Percentiles rank a stretch among this genome's conserved stretches.
phyloP scores from a whole-genome alignment of 2,329 filamentous ascomycete genomes.

The Colletotrichum liaoningense region DNA sequence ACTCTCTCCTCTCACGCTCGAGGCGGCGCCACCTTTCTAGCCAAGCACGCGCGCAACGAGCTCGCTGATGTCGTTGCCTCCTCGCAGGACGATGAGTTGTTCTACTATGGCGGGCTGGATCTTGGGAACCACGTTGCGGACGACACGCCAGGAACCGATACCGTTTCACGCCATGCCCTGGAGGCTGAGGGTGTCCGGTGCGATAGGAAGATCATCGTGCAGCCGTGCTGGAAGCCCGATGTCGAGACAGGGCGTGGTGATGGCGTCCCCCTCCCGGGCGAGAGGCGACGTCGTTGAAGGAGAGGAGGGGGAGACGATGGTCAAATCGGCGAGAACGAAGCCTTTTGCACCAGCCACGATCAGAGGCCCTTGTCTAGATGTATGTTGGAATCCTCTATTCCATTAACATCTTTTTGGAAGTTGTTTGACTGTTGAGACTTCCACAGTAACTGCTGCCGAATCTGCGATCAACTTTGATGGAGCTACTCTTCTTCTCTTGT shows the following conservation, averaged over 20 bases:
- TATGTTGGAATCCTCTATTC: not conserved
- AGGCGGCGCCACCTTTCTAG: conserved; percentile 48
- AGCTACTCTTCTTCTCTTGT: not conserved
- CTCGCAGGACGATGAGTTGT: conserved; percentile 42
- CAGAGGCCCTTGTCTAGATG: not conserved
- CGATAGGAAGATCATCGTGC: not conserved
- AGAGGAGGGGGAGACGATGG: not conserved
- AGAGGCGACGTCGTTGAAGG: not conserved
- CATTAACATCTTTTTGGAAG: not conserved
- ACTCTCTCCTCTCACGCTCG: conserved; percentile 40
- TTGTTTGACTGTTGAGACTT: not conserved
- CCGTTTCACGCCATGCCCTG: too few relatives aligned
- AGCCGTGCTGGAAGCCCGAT: too few relatives aligned
- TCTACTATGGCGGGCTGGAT: conserved; percentile 47
- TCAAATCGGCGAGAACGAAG: not conserved
- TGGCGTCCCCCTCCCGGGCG: too few relatives aligned
- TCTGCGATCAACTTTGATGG: not conserved
- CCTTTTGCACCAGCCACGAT: not conserved
- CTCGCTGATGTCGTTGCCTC: conserved; percentile 51
- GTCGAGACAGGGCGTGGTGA: not conserved
- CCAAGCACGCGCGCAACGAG: conserved; percentile 51
- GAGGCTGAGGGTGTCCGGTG: not conserved
- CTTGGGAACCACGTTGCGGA: conserved; percentile 42
- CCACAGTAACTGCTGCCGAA: not conserved
- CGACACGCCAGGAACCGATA: conserved; percentile 5